Percentiles rank a stretch among this genome's conserved stretches.
Conservation (phyloP, 2,329 filamentous ascomycete species). For the Penicillium aurantiogriseum region DNA sequence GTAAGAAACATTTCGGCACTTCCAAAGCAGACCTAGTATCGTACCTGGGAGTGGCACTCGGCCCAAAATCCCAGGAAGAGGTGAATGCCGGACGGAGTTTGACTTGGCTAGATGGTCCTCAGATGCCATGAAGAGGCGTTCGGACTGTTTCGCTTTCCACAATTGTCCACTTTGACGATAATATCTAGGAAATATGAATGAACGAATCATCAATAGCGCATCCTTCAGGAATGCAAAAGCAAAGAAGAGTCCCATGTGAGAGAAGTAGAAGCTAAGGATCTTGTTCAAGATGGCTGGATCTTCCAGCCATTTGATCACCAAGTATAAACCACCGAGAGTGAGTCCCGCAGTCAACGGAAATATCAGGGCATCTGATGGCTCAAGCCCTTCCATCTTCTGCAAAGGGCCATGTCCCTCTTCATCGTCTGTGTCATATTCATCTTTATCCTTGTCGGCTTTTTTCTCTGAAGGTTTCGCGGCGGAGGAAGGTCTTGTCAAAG, state of each 20-base stretch:
- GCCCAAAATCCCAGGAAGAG: slow-evolving; percentile 53
- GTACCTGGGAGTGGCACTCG: slow-evolving; percentile 45
- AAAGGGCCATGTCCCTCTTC: slow-evolving; percentile 53
- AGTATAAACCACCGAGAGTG: slow-evolving; percentile 74
- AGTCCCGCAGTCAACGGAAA: slow-evolving; percentile 76
- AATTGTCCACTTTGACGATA: slow-evolving; percentile 57
- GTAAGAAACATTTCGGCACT: slow-evolving; percentile 47
- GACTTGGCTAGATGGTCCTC: slow-evolving; percentile 10
- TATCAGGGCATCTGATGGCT: slow-evolving; percentile 76
- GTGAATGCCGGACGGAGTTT: slow-evolving; percentile 40
- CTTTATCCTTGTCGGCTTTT: slow-evolving; percentile 34
- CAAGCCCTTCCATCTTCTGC: slow-evolving; percentile 65
- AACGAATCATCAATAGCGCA: slow-evolving; percentile 60
- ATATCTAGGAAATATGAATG: slow-evolving; percentile 70
- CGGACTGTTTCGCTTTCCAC: slow-evolving; percentile 46
- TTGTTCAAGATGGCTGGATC: slow-evolving; percentile 79
- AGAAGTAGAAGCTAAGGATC: slow-evolving; percentile 80
- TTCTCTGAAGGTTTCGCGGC: slow-evolving; percentile 63
- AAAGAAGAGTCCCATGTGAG: slow-evolving; percentile 73
- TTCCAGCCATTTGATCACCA: slow-evolving; percentile 83
- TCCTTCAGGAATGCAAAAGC: slow-evolving; percentile 74
- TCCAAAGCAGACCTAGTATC: slow-evolving; percentile 48
- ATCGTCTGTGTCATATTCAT: slow-evolving; percentile 39
- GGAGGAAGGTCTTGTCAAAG: slow-evolving; percentile 77
- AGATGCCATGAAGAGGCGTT: slow-evolving; percentile 29